A percentile compares a stretch with the other conserved stretches of the same genome.
Evolutionary conservation across 371 early-diverging fungal species (phyloP).

Genomic region (Nematocida homosporus): DNA sequence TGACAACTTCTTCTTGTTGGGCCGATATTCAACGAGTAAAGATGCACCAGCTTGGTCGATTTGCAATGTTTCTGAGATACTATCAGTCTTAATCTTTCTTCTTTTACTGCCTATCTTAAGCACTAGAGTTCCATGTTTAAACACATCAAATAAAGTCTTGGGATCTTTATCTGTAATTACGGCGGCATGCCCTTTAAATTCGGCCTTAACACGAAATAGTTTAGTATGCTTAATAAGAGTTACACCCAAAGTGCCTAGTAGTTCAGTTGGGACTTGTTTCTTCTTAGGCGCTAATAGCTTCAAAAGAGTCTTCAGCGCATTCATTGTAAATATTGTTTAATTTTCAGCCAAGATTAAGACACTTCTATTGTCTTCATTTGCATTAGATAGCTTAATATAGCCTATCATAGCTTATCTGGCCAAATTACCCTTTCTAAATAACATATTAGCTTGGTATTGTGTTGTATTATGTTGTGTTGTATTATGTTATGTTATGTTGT

Average conservation of each 20-base stretch:
- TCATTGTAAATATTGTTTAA: conserved; percentile 13
- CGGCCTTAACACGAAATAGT: not conserved
- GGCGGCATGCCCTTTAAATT: conserved; percentile 9
- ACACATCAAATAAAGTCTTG: conserved; percentile 11
- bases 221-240: not conserved
- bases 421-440: too few species aligned
- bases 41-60: not conserved
- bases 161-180: not conserved
- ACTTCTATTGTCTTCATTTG: too few species aligned
- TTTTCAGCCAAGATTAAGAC: too few species aligned
- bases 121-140: conserved; percentile 9
- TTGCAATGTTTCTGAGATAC: not conserved
- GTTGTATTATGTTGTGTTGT: too few species aligned
- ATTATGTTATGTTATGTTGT: not conserved
- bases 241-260: not conserved
- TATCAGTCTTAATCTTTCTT: not conserved
- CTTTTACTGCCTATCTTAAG: not conserved
- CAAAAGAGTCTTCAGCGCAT: not conserved
- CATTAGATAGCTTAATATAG: too few species aligned
- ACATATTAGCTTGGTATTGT: too few species aligned
- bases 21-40: not conserved
- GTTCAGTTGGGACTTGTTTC: not conserved
- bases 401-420: too few species aligned
- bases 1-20: conserved; percentile 29
- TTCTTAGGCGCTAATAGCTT: not conserved